Conservation (phyloP, 495 filamentous ascomycete genomes). For the Evernia prunastri region DNA sequence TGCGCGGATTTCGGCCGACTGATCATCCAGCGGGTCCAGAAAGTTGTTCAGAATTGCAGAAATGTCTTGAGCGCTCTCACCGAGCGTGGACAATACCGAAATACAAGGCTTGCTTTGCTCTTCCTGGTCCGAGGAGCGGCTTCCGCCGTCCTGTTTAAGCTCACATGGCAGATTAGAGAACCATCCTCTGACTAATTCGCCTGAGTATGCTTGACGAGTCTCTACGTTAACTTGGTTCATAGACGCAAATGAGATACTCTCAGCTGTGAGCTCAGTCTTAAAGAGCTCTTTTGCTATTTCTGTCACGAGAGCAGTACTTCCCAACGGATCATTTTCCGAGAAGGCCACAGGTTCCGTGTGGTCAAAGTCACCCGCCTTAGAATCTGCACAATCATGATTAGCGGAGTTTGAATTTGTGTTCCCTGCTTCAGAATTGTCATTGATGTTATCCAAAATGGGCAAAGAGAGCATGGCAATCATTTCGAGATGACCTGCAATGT, state of each 20-base stretch:
- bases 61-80: slow-evolving; percentile 47
- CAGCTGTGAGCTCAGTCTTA: not conserved
- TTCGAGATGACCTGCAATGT: slow-evolving; percentile 15
- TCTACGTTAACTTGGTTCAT: not conserved
- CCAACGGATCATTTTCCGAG: not conserved
- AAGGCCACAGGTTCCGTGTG: not conserved
- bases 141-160: no score
- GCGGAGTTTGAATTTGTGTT: slow-evolving; percentile 4
- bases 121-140: no score
- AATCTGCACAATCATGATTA: slow-evolving; percentile 1
- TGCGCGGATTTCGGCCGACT: slow-evolving; percentile 47
- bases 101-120: no score
- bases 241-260: not conserved
- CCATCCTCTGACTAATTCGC: not conserved
- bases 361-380: slow-evolving; percentile 26
- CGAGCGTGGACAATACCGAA: no score
- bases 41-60: slow-evolving; percentile 48
- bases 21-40: slow-evolving; percentile 44
- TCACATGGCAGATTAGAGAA: not conserved
- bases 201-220: not conserved
- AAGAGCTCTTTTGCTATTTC: not conserved
- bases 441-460: not conserved
- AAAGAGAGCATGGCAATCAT: slow-evolving; percentile 4
- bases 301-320: not conserved
- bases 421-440: not conserved